These are phyloP conservation scores for Plantago ovata DNA, from an alignment of 257 asterid species.

Conservation along the genomic window DNA sequence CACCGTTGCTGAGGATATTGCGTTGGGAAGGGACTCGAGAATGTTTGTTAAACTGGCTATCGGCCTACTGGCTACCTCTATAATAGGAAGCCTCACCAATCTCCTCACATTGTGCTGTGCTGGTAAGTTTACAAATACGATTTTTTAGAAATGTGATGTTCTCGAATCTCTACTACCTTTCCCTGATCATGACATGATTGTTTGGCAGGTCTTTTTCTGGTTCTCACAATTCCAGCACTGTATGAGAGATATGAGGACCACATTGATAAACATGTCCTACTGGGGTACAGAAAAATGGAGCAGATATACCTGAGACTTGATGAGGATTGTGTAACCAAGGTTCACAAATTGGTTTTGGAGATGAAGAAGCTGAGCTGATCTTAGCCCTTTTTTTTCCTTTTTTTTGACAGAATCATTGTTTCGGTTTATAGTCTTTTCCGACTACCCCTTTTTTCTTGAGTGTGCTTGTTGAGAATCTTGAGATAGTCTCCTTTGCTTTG, in stretches of 20 bases:
- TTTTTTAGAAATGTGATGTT: not conserved
- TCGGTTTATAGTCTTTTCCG: constrained; percentile 2
- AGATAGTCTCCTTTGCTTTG: too few relatives aligned
- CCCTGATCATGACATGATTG: not conserved
- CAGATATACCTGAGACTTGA: constrained; percentile 38
- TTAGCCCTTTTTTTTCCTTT: not conserved
- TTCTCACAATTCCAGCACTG: constrained; percentile 70
- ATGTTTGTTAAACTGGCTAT: constrained; percentile 50
- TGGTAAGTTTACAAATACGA: constrained; percentile 35
- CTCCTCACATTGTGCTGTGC: constrained; percentile 55
- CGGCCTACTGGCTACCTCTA: constrained; percentile 37
- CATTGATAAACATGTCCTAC: constrained; percentile 33
- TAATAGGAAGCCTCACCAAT: constrained; percentile 50
- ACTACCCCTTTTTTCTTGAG: not conserved
- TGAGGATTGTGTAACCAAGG: constrained; percentile 36
- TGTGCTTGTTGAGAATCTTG: constrained; percentile 9
- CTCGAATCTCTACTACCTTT: not conserved
- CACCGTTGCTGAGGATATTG: constrained; percentile 52
- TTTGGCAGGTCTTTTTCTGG: constrained; percentile 46
- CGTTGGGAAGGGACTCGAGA: constrained; percentile 61
- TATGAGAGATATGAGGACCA: constrained; percentile 62
- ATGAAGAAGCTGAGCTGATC: constrained; percentile 57
- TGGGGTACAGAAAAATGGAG: constrained; percentile 34
- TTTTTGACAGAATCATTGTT: not conserved
- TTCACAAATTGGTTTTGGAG: constrained; percentile 48